Base-by-base conservation (phyloP, 441 rosid genomes). In the Euphorbia corollata region DNA sequence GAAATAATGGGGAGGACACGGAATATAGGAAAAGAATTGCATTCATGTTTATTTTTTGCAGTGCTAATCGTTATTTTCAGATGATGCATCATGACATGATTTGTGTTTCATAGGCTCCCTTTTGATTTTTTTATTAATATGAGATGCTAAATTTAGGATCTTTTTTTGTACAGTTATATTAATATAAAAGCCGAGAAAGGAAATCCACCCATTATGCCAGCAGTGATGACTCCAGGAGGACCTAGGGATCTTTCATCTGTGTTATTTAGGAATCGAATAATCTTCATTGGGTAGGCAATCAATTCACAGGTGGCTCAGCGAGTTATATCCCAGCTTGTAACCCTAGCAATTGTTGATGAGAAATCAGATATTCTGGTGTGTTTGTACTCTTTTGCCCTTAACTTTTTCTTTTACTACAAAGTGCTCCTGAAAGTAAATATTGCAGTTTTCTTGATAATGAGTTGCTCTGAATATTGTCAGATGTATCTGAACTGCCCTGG, bases 401-500 rank as follows among this genome's bases (percentile, higher is more conserved):
- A 34, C 38, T 34, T 34, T 2, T 34, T 34, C 6, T 6, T 34
- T n/a, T n/a, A n/a, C n/a, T n/a, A n/a, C n/a, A n/a, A n/a, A n/a
- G 54, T 43, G 12, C 24, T 8, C 30, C 36, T 18, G 48, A 54
- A 18, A 55, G 15, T 59, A 30, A 60, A 51, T 54, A 5, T 32
- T 20, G n/a, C 38, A 50, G 48, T 66, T 63, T 63, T 39, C 8
- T 11, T 56, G 60, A 32, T 68, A 68, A 55, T 80, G 62, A 74
- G n/a, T 30, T 16, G 22, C 65, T 64, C 45, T 45, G 48, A 58
- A 63, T 65, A 60, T 59, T 71, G 64, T 67, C 85, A 88, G 98
- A 51, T 92, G 63, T 93, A 91, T 77, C 71, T 91, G 78, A 93
- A 93, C 78, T 84, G 96, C 71, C 97, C 97, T 0, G 97, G 99